Evolutionary conservation across 2,329 filamentous ascomycete species (phyloP).

Genomic region (Hypoxylon sp.): DNA sequence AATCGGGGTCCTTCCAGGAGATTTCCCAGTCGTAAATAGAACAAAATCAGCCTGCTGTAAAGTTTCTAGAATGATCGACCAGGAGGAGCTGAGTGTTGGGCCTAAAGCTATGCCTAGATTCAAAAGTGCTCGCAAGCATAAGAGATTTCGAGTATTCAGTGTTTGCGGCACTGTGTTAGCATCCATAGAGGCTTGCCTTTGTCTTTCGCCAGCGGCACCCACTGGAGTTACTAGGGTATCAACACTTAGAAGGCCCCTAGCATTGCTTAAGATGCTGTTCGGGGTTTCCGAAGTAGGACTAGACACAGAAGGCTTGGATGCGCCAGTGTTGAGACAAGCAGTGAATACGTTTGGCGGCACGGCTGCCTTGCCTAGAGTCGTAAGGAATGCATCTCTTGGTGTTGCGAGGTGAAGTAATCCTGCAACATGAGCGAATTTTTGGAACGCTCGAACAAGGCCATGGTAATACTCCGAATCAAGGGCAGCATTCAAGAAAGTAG

Average conservation of each 20-base stretch:
- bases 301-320: constrained; percentile 60
- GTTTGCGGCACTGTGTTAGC: constrained; percentile 61
- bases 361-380: constrained; percentile 92
- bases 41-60: constrained; percentile 94
- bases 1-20: constrained; percentile 66
- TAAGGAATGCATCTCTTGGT: constrained; percentile 93
- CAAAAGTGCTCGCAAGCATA: constrained; percentile 91
- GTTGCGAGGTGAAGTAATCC: constrained; percentile 87
- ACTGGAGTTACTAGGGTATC: constrained; percentile 76
- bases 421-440: constrained; percentile 95
- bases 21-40: constrained; percentile 74
- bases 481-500: constrained; percentile 92
- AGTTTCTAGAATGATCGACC: constrained; percentile 92
- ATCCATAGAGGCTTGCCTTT: constrained; percentile 73
- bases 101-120: constrained; percentile 96
- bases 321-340: constrained; percentile 68
- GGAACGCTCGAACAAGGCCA: constrained; percentile 89
- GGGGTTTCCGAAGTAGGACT: constrained; percentile 66
- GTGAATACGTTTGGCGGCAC: constrained; percentile 85
- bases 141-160: constrained; percentile 88
- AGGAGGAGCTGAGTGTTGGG: constrained; percentile 85
- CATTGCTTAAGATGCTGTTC: constrained; percentile 76
- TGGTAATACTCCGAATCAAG: constrained; percentile 96
- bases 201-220: constrained; percentile 70
- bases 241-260: constrained; percentile 79